Conservation (phyloP, 495 filamentous ascomycete genomes). For the Lophiotrema nucula region DNA sequence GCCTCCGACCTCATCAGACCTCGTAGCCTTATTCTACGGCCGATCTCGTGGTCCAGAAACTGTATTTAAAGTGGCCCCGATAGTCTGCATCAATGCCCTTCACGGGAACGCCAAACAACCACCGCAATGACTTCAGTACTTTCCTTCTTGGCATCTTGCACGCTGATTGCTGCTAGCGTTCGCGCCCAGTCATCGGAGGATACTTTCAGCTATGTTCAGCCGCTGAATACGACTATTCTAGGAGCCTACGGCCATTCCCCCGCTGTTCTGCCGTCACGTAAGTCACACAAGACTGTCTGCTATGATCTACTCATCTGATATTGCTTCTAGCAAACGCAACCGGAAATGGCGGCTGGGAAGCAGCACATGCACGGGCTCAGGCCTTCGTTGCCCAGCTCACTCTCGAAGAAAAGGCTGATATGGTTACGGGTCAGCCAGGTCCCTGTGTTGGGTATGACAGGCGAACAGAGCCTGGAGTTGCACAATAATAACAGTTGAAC, state of each 20-base stretch:
- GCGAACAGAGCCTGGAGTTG: background rate
- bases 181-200: slow-evolving; percentile 3
- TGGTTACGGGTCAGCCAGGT: slow-evolving; percentile 46
- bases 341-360: slow-evolving; percentile 20
- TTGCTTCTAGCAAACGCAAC: slow-evolving; percentile 47
- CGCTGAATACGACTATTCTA: slow-evolving; percentile 9
- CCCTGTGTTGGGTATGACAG: slow-evolving; percentile 47
- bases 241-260: slow-evolving; percentile 9
- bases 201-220: slow-evolving; percentile 16
- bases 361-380: slow-evolving; percentile 45
- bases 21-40: too few species aligned
- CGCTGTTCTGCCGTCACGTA: slow-evolving; percentile 13
- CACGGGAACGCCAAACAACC: too few species aligned
- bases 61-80: too few species aligned
- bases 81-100: too few species aligned
- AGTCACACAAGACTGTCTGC: background rate
- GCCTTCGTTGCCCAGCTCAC: slow-evolving; percentile 57
- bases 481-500: background rate
- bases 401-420: slow-evolving; percentile 58
- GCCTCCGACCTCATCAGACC: too few species aligned
- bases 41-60: too few species aligned
- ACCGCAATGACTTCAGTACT: background rate
- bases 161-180: background rate
- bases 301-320: background rate
- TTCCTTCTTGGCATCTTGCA: background rate